phyloP scores from a whole-genome alignment of 83 land plant species.

The Picea abies region DNA sequence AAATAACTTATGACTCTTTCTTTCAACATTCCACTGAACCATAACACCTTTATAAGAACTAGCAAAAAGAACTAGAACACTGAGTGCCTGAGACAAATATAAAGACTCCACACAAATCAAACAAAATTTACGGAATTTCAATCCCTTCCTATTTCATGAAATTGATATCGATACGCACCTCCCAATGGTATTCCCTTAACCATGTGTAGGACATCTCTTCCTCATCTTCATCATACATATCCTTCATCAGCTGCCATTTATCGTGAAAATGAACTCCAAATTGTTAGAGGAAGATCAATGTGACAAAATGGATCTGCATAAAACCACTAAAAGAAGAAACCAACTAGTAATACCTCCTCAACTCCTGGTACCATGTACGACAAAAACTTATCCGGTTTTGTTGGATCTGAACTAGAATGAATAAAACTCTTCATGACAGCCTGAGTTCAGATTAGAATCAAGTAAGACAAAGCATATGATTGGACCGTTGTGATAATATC shows the following conservation, averaged over 20 bases:
- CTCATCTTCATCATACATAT: constrained; percentile 74
- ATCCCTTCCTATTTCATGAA: neutral
- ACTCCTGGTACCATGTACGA: constrained; percentile 93
- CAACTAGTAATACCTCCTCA: constrained; percentile 59
- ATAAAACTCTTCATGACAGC: constrained; percentile 89
- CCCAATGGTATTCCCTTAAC: constrained; percentile 98
- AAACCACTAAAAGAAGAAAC: neutral
- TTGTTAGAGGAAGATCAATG: neutral
- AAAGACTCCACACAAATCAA: neutral
- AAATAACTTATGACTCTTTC: neutral
- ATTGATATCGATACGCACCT: constrained; percentile 56
- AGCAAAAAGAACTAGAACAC: neutral
- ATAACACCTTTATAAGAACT: too few relatives aligned
- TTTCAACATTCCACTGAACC: neutral
- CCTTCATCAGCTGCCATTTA: constrained; percentile 68
- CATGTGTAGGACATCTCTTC: constrained; percentile 84
- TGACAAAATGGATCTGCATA: neutral
- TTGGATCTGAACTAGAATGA: constrained; percentile 53
- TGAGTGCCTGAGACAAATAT: neutral
- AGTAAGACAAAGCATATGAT: neutral
- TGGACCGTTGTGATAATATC: neutral
- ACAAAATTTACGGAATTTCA: neutral
- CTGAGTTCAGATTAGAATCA: constrained; percentile 35
- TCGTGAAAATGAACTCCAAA: neutral
- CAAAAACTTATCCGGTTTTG: constrained; percentile 77